A percentile compares a stretch with the other conserved stretches of the same genome.
Conservation (phyloP, 805 yeast genomes). For the Grigorovia transvaalensis region DNA sequence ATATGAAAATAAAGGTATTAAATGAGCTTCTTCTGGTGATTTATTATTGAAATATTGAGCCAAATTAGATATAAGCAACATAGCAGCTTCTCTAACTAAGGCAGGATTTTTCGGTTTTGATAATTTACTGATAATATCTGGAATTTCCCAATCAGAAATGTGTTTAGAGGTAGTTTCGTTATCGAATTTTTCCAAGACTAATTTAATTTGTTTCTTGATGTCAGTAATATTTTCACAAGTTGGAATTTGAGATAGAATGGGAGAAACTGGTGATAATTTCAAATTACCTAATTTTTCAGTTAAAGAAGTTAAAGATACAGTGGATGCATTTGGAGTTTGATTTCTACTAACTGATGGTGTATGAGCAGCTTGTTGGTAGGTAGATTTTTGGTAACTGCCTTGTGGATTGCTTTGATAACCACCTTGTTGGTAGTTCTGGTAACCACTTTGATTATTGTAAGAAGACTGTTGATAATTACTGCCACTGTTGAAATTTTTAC, state of each 20-base stretch:
- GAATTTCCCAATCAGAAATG: constrained; percentile 56
- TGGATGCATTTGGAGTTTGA: constrained; percentile 42
- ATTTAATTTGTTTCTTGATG: constrained; percentile 26
- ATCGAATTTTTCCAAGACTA: constrained; percentile 38
- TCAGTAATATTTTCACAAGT: constrained; percentile 28
- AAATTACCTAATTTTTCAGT: constrained; percentile 60
- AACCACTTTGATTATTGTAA: not conserved
- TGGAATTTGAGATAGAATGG: constrained; percentile 32
- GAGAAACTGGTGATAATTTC: constrained; percentile 56
- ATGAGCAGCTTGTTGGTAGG: constrained; percentile 28
- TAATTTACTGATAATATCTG: constrained; percentile 53
- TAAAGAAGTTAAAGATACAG: constrained; percentile 64
- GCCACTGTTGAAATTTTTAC: constrained; percentile 9
- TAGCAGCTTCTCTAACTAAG: constrained; percentile 66
- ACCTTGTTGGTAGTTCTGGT: constrained; percentile 9
- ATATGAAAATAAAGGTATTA: constrained; percentile 49
- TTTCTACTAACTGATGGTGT: constrained; percentile 28
- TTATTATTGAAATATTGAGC: constrained; percentile 55
- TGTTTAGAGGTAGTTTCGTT: constrained; percentile 24
- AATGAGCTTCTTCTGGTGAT: constrained; percentile 65
- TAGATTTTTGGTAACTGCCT: constrained; percentile 7
- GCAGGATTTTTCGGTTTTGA: constrained; percentile 65
- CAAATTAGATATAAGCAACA: constrained; percentile 47
- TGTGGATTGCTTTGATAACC: constrained; percentile 8
- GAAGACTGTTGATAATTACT: constrained; percentile 6